phyloP scores from a whole-genome alignment of 2,329 filamentous ascomycete species.

The Botryotinia calthae region DNA sequence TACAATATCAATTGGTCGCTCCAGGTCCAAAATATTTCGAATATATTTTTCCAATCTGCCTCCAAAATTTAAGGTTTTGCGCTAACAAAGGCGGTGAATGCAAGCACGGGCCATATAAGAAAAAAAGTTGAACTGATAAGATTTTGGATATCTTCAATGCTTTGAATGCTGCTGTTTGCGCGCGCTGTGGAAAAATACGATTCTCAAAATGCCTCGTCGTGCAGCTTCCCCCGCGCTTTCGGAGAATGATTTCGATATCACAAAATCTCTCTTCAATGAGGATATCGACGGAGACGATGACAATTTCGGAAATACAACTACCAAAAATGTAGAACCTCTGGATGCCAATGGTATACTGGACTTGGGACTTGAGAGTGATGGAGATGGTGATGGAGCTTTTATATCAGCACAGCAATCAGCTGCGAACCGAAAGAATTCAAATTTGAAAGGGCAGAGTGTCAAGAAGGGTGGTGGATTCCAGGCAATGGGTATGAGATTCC shows the following conservation, averaged over 20 bases:
- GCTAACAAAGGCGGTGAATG: slow-evolving; percentile 20
- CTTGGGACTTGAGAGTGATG: slow-evolving; percentile 51
- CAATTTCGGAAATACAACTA: slow-evolving; percentile 37
- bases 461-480: slow-evolving; percentile 98
- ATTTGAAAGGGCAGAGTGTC: slow-evolving; percentile 77
- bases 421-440: slow-evolving; percentile 80
- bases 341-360: slow-evolving; percentile 63
- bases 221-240: slow-evolving; percentile 78
- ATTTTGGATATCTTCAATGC: slow-evolving; percentile 16
- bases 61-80: slow-evolving; percentile 21
- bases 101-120: slow-evolving; percentile 12
- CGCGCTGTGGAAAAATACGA: slow-evolving; percentile 18
- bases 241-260: slow-evolving; percentile 89
- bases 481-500: slow-evolving; percentile 69
- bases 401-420: slow-evolving; percentile 86
- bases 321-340: slow-evolving; percentile 47
- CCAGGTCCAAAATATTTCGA: slow-evolving; percentile 15
- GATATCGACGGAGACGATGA: slow-evolving; percentile 52
- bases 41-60: slow-evolving; percentile 20
- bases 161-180: slow-evolving; percentile 9
- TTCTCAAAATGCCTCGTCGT: slow-evolving; percentile 63
- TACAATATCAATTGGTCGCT: slow-evolving; percentile 2
- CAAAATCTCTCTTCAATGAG: slow-evolving; percentile 69
- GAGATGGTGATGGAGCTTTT: slow-evolving; percentile 78
- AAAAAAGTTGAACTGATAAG: slow-evolving; percentile 24